These are phyloP conservation scores for Ceratocystiopsis sp. DNA, from an alignment of 2,329 filamentous ascomycete genomes.

Conservation along the genomic window DNA sequence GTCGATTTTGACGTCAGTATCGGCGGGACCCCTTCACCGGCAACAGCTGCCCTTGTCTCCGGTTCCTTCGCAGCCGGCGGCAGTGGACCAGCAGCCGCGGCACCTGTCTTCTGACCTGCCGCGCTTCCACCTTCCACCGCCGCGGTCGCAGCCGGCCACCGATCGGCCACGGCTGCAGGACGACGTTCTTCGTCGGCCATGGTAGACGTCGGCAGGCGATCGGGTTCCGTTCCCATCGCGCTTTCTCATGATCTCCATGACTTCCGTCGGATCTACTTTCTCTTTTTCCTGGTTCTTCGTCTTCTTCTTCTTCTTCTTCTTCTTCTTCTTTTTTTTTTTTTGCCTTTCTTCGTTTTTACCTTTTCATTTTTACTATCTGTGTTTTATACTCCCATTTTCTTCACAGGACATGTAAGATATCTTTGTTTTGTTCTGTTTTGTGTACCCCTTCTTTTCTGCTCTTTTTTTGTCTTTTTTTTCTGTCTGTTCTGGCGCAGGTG, in stretches of 20 bases:
- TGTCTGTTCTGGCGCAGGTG: not conserved
- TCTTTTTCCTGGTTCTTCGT: not conserved
- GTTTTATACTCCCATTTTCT: not conserved
- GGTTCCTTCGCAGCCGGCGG: not conserved
- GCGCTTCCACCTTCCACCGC: constrained; percentile 7
- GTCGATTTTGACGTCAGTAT: too few relatives aligned
- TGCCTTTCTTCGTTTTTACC: not conserved
- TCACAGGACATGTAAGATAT: not conserved
- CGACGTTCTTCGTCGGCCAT: constrained; percentile 29
- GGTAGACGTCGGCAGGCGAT: constrained; percentile 20
- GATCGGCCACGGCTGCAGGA: constrained; percentile 31
- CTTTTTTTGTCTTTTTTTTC: not conserved
- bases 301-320: not conserved
- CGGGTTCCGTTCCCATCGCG: not conserved
- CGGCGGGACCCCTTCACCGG: not conserved
- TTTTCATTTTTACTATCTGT: not conserved
- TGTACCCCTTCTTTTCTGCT: not conserved
- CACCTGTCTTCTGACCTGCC: constrained; percentile 1
- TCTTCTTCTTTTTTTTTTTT: not conserved
- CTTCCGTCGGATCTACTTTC: not conserved
- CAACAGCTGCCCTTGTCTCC: constrained; percentile 1
- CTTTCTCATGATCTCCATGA: not conserved
- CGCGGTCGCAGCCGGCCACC: constrained; percentile 6
- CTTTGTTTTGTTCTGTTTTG: not conserved
- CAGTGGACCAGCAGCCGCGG: too few relatives aligned